Evolutionary conservation across 1,284 basidiomycete genomes (phyloP).

Genomic region (Pyrrhoderma lamaoense): DNA sequence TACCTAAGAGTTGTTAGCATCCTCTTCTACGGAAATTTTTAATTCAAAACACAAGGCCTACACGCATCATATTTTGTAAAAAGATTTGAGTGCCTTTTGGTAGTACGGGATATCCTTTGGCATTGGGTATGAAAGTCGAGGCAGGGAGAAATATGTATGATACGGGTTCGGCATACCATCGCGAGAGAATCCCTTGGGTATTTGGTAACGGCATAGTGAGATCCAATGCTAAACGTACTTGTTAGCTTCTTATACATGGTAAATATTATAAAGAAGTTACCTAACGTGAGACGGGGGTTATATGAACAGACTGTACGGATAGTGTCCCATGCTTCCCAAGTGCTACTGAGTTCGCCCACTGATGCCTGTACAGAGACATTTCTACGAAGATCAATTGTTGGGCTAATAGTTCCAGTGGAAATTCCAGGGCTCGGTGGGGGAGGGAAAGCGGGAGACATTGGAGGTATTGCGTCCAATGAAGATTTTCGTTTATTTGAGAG

Average conservation of each 20-base stretch:
- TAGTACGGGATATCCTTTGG: slow-evolving; percentile 95
- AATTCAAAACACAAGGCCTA: slow-evolving; percentile 28
- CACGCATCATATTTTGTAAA: slow-evolving; percentile 82
- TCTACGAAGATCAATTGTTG: neutral
- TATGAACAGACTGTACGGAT: slow-evolving; percentile 87
- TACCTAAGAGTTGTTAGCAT: slow-evolving; percentile 42
- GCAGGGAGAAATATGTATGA: slow-evolving; percentile 85
- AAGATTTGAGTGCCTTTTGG: slow-evolving; percentile 89
- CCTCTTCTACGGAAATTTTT: slow-evolving; percentile 8
- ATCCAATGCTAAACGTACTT: slow-evolving; percentile 77
- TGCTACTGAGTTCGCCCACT: slow-evolving; percentile 66
- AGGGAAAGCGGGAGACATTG: slow-evolving; percentile 20
- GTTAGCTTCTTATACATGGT: neutral
- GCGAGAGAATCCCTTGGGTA: slow-evolving; percentile 58
- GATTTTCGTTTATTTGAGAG: slow-evolving; percentile 19
- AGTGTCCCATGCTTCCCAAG: slow-evolving; percentile 98
- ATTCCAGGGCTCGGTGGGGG: slow-evolving; percentile 21
- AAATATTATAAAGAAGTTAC: slow-evolving; percentile 37
- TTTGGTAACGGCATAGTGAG: slow-evolving; percentile 81
- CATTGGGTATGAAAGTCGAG: slow-evolving; percentile 89
- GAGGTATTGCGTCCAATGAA: slow-evolving; percentile 29
- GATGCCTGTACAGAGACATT: slow-evolving; percentile 24
- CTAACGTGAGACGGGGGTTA: slow-evolving; percentile 72
- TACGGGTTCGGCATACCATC: slow-evolving; percentile 93
- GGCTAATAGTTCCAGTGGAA: neutral